Evolutionary conservation across 108 stramenopile species (phyloP), one percentile per base, ranked within the genome.

Genomic region (Seminavis robusta): DNA sequence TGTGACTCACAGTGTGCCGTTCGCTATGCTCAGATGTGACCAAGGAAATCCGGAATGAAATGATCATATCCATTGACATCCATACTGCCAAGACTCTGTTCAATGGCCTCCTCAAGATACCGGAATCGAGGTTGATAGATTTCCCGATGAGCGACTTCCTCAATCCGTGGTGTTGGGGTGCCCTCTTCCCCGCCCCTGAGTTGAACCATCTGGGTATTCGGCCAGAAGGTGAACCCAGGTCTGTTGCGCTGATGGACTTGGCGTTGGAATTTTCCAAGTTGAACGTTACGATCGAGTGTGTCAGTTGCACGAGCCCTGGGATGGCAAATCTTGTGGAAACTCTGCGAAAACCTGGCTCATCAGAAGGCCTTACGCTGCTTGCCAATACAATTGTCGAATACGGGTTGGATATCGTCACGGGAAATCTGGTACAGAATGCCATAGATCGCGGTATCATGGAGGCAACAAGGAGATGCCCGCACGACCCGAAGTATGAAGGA

Each of bases 151-250:
- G 70, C 23, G 74, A 77, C 53, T 10, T 76, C 1, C 44, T 75
- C 44, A 71, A 89, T 53, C 13, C 79, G 6, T 56, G 85, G 39
- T 89, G 88, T 51, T 89, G 83, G 83, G 50, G 83, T 11, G 73
- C 88, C 34, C 83, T 80, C 11, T 61, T 85, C n/a, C 76, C 80
- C 4, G 67, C 76, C 2, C 82, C 87, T 11, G 31, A 52, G 1
- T 69, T 84, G 8, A 68, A 85, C 42, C 28, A 52, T 24, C 56
- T 56, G 27, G 88, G 88, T n/a, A 43, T 81, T 26, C 52, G 76
- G 30, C 13, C 50, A 8, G 67, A 53, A 19, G 60, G 48, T 13
- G 33, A 16, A 31, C 59, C 61, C 25, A 37, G 54, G 13, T 74
- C 76, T 25, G 58, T 78, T 17, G 65, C 61, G 8, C 20, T 89